Conservation (phyloP, 176 grass and related monocot genomes). For the Luzula sylvatica region DNA sequence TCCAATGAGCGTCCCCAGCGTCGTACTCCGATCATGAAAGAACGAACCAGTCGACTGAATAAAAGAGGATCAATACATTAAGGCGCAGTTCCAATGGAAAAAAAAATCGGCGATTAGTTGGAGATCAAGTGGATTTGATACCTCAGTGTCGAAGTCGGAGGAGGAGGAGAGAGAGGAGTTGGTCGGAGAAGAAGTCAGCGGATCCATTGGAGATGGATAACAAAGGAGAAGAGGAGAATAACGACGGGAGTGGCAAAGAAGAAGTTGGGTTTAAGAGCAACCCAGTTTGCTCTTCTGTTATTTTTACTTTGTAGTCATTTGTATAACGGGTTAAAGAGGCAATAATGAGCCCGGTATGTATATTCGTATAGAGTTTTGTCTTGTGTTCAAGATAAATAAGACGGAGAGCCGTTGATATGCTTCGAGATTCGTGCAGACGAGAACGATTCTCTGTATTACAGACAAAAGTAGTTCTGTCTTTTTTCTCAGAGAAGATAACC, state of each 20-base stretch:
- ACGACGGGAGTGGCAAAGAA: conserved; percentile 2
- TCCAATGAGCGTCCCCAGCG: conserved; percentile 35
- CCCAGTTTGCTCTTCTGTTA: not conserved
- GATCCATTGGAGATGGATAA: conserved; percentile 23
- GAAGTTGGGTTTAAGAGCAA: not conserved
- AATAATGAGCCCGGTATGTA: not conserved
- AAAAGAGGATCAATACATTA: not conserved
- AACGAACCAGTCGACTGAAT: conserved; percentile 37
- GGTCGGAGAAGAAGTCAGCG: conserved; percentile 28
- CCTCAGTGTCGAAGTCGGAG: conserved; percentile 50
- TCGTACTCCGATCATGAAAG: conserved; percentile 41
- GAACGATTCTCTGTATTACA: not conserved
- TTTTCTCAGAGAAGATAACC: not conserved
- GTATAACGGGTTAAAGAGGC: not conserved
- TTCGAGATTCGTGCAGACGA: conserved; percentile 1
- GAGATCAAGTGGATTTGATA: not conserved
- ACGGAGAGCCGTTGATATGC: not conserved
- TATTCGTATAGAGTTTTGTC: not conserved
- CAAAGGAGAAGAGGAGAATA: not conserved
- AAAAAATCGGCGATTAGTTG: not conserved
- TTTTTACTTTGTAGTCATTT: not conserved
- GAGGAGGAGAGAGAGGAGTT: conserved; percentile 34
- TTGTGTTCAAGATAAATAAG: not conserved
- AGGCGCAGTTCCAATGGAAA: not conserved
- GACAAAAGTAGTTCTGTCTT: not conserved